Conservation (phyloP, 2,329 filamentous ascomycete genomes). For the Aspergillus brasiliensis region DNA sequence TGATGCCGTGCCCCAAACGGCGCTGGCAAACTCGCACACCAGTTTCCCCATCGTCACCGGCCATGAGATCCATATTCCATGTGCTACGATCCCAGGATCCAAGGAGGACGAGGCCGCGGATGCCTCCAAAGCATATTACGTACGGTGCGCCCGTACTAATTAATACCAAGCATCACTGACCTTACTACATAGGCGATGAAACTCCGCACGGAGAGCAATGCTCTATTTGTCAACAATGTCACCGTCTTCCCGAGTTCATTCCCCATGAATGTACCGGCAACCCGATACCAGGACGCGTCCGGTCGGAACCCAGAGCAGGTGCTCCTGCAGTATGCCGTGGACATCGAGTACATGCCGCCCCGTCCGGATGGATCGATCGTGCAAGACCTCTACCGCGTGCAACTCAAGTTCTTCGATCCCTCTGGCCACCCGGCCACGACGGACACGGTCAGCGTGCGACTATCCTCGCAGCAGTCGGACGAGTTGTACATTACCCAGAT, state of each 20-base stretch:
- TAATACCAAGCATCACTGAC: neutral
- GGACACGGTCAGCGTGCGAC: neutral
- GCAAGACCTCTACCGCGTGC: neutral
- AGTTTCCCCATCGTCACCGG: neutral
- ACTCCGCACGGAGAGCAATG: conserved; percentile 1
- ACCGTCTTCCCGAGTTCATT: neutral
- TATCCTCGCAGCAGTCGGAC: neutral
- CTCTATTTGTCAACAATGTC: conserved; percentile 1
- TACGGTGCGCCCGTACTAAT: neutral
- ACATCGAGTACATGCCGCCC: neutral
- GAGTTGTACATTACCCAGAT: neutral
- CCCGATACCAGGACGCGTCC: neutral
- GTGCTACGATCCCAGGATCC: neutral
- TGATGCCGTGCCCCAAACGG: neutral
- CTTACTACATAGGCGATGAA: neutral
- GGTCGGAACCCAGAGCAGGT: neutral
- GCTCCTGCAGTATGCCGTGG: neutral
- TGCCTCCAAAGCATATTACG: neutral
- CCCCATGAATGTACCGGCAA: neutral
- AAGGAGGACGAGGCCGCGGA: neutral
- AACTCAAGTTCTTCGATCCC: conserved; percentile 1
- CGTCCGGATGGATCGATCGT: neutral
- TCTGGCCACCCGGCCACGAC: conserved; percentile 2
- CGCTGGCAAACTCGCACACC: neutral
- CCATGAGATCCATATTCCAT: conserved; percentile 5